A percentile compares a stretch with the other conserved stretches of the same genome.
Conservation (phyloP, 192 early-diverging fungal species). For the Umbelopsis isabellina region DNA sequence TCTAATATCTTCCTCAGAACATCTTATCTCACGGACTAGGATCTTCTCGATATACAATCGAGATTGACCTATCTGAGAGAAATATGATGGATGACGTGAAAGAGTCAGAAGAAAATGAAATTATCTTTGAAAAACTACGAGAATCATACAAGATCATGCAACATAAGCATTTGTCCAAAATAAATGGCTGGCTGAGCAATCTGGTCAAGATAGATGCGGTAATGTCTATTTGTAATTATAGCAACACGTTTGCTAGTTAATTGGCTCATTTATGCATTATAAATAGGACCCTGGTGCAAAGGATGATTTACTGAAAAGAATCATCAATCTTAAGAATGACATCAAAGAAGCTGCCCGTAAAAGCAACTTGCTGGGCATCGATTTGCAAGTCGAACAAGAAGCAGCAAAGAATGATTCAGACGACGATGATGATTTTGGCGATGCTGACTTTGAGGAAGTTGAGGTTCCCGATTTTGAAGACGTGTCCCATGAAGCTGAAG, state of each 20-base stretch:
- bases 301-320: conserved; percentile 38
- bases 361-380: conserved; percentile 45
- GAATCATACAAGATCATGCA: conserved; percentile 50
- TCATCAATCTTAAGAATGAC: conserved; percentile 44
- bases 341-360: conserved; percentile 44
- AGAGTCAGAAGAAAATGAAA: conserved; percentile 58
- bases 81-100: conserved; percentile 50
- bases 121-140: conserved; percentile 59
- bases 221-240: conserved; percentile 7
- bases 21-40: conserved; percentile 58
- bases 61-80: conserved; percentile 55
- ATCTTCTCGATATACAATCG: conserved; percentile 60
- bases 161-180: conserved; percentile 44
- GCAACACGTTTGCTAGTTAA: conserved; percentile 14
- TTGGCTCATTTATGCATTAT: background rate
- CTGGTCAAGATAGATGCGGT: conserved; percentile 46
- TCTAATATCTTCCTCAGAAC: background rate
- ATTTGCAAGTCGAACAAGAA: conserved; percentile 30
- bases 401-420: conserved; percentile 35
- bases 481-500: conserved; percentile 30
- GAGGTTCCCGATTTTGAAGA: conserved; percentile 3
- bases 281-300: conserved; percentile 39
- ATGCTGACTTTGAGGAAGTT: conserved; percentile 43
- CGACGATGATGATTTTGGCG: conserved; percentile 47
- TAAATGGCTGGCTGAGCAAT: conserved; percentile 54